A percentile compares a stretch with the other conserved stretches of the same genome.
Conservation (phyloP, 139 green algal species). For the Closterium sp. region DNA sequence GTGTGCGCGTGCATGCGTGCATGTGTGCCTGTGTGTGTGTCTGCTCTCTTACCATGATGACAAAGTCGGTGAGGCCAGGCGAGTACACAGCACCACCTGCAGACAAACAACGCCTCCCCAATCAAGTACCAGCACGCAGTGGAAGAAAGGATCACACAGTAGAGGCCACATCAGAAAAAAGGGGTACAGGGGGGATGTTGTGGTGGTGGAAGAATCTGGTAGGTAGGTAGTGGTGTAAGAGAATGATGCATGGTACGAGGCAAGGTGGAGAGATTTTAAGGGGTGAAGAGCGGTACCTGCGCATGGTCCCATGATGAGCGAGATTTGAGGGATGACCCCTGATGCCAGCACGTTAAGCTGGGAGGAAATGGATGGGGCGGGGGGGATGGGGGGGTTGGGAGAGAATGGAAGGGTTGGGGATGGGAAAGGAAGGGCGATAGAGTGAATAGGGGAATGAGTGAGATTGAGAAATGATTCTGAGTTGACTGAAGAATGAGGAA, state of each 20-base stretch:
- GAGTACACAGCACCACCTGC: slow-evolving; percentile 71
- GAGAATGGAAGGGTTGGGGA: too few relatives aligned
- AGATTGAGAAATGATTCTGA: too few relatives aligned
- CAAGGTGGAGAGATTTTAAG: slow-evolving; percentile 55
- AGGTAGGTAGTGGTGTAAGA: neutral
- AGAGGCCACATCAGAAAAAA: neutral
- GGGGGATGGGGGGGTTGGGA: too few relatives aligned
- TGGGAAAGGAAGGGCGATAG: too few relatives aligned
- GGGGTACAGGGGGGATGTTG: neutral
- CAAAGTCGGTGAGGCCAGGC: slow-evolving; percentile 73
- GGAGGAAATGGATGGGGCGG: too few relatives aligned
- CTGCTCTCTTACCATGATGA: slow-evolving; percentile 61
- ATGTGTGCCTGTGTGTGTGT: too few relatives aligned
- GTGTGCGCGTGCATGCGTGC: neutral
- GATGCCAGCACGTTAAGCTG: slow-evolving; percentile 66
- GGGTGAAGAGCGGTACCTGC: slow-evolving; percentile 60
- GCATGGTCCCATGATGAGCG: slow-evolving; percentile 65
- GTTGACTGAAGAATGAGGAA: too few relatives aligned
- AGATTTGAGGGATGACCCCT: slow-evolving; percentile 64
- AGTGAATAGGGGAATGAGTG: too few relatives aligned
- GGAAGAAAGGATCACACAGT: too few relatives aligned
- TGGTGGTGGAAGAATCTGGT: neutral
- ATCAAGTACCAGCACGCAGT: neutral
- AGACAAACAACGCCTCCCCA: neutral
- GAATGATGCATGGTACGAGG: neutral